A percentile compares a stretch with the other conserved stretches of the same genome.
These are phyloP conservation scores for Neurospora sp. DNA, from an alignment of 495 filamentous ascomycete species.

Conservation along the genomic window DNA sequence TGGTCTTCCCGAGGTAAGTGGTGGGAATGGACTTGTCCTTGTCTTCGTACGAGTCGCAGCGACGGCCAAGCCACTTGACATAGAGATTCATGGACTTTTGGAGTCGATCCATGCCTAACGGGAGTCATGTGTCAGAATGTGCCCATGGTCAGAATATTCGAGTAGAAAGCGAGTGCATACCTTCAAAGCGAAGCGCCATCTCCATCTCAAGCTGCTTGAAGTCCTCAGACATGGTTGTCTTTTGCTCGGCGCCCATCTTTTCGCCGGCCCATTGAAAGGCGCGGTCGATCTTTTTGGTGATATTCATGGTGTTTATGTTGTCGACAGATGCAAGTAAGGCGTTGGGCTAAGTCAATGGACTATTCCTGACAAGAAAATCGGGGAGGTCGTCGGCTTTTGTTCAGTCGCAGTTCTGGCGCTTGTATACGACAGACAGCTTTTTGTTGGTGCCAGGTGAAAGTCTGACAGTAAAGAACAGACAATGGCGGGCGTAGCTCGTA, in stretches of 20 bases:
- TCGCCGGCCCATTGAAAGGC: constrained; percentile 98
- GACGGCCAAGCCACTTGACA: constrained; percentile 83
- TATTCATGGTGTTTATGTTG: constrained; percentile 53
- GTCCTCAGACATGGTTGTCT: constrained; percentile 80
- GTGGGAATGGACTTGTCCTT: constrained; percentile 68
- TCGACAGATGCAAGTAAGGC: background rate
- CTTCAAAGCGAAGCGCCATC: constrained; percentile 86
- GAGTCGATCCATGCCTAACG: constrained; percentile 77
- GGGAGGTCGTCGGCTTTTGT: background rate
- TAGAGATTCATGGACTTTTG: constrained; percentile 84
- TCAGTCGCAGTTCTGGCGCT: background rate
- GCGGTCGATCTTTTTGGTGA: constrained; percentile 92
- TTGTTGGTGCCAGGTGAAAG: background rate
- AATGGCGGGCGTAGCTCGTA: background rate
- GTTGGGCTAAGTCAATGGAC: background rate
- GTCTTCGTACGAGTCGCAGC: constrained; percentile 76
- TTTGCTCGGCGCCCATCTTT: constrained; percentile 89
- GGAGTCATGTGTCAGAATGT: background rate
- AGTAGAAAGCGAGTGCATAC: constrained; percentile 35
- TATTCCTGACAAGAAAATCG: background rate
- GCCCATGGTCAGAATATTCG: background rate
- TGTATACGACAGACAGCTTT: background rate
- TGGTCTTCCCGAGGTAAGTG: constrained; percentile 71
- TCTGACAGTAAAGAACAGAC: background rate
- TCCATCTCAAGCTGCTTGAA: constrained; percentile 90